Base-by-base conservation (phyloP, 148 eudicot species). In the Dianthus caryophyllus region DNA sequence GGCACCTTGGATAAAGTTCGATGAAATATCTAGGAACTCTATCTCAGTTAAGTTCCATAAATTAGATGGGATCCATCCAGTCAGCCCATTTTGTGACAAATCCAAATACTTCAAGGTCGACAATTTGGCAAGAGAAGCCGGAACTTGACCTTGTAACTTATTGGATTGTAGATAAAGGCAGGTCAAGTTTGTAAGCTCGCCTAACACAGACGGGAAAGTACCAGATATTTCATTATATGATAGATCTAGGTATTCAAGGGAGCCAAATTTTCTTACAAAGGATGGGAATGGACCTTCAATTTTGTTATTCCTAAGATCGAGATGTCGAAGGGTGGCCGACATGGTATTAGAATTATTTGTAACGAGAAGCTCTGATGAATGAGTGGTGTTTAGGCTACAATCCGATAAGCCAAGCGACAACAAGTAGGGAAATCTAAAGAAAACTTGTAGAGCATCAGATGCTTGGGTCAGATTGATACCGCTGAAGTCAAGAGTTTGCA, bases 1-100 rank as follows among this genome's bases (percentile, higher is more conserved):
- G 24, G 46, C 36, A 36, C 64, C 64, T 17, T 60, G 64, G 44
- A 60, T n/a, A 25, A 22, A 60, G 26, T 60, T 60, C 7, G 44
- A 60, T 31, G 64, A 60, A 60, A 60, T 60, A 38, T 60, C 44
- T 17, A 60, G 64, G 15, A 8, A 5, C 46, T 60, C 50, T 24
- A 63, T 2, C 26, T 63, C 50, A 44, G 66, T 43, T 43, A 63
- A 21, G 11, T 14, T 3, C 51, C 49, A n/a, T 63, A 63, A 5
- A 39, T 21, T 5, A 44, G 41, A 13, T 22, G 66, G 49, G 31
- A 65, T 29, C 24, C 9, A 25, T 47, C 68, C 68, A n/a, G 21
- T 65, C 27, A 63, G 14, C 27, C 9, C 9, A 43, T 63, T 63
- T 27, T 25, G 14, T 36, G 36, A 63, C 18, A 63, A 43, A 63